Evolutionary conservation across 1,139 yeast species (phyloP).

Genomic region (Debaryomyces fabryi): DNA sequence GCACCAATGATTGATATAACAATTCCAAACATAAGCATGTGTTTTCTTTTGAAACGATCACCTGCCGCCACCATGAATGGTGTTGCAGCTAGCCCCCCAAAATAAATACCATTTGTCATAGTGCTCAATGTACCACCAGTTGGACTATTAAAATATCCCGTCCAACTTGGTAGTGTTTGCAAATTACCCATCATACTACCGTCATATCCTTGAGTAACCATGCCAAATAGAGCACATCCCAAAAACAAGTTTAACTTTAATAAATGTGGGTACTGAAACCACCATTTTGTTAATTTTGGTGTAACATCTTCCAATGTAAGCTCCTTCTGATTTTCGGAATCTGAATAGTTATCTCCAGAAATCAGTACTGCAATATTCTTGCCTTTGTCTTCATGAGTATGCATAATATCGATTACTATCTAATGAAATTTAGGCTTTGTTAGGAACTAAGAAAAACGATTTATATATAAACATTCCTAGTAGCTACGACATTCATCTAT

Average conservation of each 20-base stretch:
- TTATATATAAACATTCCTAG: background rate
- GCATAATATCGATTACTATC: background rate
- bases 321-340: background rate
- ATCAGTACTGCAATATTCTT: background rate
- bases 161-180: slow-evolving; percentile 34
- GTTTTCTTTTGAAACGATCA: background rate
- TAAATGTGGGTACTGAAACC: slow-evolving; percentile 35
- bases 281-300: slow-evolving; percentile 8
- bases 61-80: background rate
- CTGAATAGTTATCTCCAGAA: background rate
- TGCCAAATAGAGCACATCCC: slow-evolving; percentile 12
- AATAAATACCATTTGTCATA: background rate
- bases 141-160: background rate
- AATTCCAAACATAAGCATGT: background rate
- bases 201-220: slow-evolving; percentile 52
- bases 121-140: background rate
- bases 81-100: background rate
- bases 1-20: slow-evolving; percentile 33
- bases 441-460: no score
- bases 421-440: background rate
- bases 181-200: slow-evolving; percentile 55
- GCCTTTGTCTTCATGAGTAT: background rate
- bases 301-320: slow-evolving; percentile 1
- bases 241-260: slow-evolving; percentile 30
- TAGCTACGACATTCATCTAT: background rate